Conservation (phyloP, 306 rosid species). For the Castanea crenata region DNA sequence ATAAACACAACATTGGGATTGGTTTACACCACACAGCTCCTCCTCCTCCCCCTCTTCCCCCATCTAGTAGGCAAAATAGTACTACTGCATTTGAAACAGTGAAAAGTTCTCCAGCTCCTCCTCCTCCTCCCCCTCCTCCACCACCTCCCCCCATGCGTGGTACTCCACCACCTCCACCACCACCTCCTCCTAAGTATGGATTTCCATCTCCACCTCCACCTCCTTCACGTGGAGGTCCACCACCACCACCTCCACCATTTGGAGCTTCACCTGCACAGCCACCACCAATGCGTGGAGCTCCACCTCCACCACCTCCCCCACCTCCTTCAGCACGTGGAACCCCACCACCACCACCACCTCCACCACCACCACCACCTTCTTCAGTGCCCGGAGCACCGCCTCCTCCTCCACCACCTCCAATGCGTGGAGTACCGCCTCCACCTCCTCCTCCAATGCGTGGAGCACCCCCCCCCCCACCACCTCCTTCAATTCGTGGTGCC, state of each 20-base stretch:
- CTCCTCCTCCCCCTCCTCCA: conserved; percentile 14
- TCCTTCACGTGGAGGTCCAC: conserved; percentile 14
- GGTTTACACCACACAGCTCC: conserved; percentile 24
- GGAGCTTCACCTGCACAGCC: conserved; percentile 38
- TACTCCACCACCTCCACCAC: conserved; percentile 38
- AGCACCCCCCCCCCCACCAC: conserved; percentile 39
- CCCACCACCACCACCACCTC: conserved; percentile 30
- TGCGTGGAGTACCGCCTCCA: conserved; percentile 21
- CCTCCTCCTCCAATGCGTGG: conserved; percentile 32
- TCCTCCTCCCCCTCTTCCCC: conserved; percentile 5
- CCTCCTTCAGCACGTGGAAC: conserved; percentile 15
- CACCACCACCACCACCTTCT: conserved; percentile 37
- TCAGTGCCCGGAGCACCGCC: conserved; percentile 10
- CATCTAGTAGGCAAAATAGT: conserved; percentile 19
- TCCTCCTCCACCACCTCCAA: conserved; percentile 24
- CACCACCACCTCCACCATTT: conserved; percentile 16
- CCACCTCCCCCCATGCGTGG: conserved; percentile 5
- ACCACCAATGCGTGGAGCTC: conserved; percentile 19
- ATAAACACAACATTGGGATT: conserved; percentile 12
- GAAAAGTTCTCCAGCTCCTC: conserved; percentile 23
- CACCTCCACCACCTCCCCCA: conserved; percentile 26
- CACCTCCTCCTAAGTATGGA: background rate
- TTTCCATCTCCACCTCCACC: conserved; percentile 24
- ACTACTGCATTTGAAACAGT: conserved; percentile 11
- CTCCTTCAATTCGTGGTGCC: conserved; percentile 27